Base-by-base conservation (phyloP, 2,329 filamentous ascomycete species). In the Fusarium burgessii region DNA sequence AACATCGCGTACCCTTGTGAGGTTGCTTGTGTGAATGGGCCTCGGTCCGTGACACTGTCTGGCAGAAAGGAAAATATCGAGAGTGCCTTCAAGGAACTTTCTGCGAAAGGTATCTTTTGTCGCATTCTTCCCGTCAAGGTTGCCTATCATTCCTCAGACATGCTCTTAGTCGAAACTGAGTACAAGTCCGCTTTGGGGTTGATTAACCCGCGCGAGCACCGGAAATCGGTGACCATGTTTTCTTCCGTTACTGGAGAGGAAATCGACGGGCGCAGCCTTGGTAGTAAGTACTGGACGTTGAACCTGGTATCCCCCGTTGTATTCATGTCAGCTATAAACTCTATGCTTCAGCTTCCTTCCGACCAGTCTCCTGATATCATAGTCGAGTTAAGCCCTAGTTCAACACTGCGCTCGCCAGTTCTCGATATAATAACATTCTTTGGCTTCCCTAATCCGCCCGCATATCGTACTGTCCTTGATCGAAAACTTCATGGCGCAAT, bases 101-200 rank as follows among this genome's bases (percentile, higher is more conserved):
- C 72, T 15, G 58, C 62, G 1, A 78, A 73, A 38, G 75, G 66
- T 0, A 66, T 84, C 9, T 82, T 82, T 42, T 77, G 78, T 49
- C 79, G 78, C 7, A 61, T 80, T 2, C 76, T 85, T 11, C 69
- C 78, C 4, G 81, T 85, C 15, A 74, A 78, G 9, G 76, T 79
- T 6, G 82, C 84, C 3, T 86, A 86, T 45, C 84, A 86, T 62
- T 85, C 84, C 3, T 77, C 78, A 3, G 82, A 85, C 32, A 85
- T 86, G 84, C 74, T 73, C 23, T 62, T 77, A 2, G 77, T 84
- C 7, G 78, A 79, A 38, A 71, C 78, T 1, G 77, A 78, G n/a
- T 85, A 85, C 62, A 64, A 67, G 10, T 66, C 73, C 4, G 66
- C 73, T 9, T 66, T 84, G 11, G 38, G 50, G 9, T 51, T 65